Conservation (phyloP, 495 filamentous ascomycete genomes). For the Aspergillus cristatus region DNA sequence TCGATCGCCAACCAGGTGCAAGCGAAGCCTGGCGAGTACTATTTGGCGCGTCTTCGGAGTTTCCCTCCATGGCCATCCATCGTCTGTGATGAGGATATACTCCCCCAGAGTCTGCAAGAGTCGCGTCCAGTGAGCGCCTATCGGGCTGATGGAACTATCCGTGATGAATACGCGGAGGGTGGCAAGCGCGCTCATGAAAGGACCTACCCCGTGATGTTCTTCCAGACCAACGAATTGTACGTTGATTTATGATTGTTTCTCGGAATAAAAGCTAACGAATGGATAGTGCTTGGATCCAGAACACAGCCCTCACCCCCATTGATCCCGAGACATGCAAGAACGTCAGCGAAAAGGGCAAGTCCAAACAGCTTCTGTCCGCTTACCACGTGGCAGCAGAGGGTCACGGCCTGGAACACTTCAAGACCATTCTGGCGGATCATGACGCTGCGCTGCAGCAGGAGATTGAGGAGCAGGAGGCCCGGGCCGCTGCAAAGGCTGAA, state of each 20-base stretch:
- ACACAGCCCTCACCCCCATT: conserved; percentile 65
- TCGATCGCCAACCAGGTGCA: conserved; percentile 65
- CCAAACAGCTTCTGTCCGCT: conserved; percentile 62
- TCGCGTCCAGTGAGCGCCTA: conserved; percentile 73
- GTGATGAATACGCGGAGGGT: conserved; percentile 72
- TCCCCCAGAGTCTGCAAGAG: conserved; percentile 60
- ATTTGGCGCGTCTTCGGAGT: conserved; percentile 78
- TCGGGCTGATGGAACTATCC: conserved; percentile 70
- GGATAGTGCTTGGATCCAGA: conserved; percentile 72
- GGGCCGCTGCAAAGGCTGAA: conserved; percentile 51
- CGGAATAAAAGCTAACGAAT: too few relatives aligned
- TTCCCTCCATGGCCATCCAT: conserved; percentile 87
- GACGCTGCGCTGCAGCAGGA: conserved; percentile 50
- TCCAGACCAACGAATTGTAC: conserved; percentile 92
- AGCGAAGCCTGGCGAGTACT: conserved; percentile 78
- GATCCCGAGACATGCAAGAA: conserved; percentile 58
- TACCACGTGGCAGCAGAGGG: conserved; percentile 64
- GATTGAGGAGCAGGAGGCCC: conserved; percentile 50
- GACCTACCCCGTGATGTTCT: conserved; percentile 88
- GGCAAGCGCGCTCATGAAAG: conserved; percentile 74
- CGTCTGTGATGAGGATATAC: conserved; percentile 85
- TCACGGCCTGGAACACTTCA: conserved; percentile 66
- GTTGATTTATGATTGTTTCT: conserved; percentile 21
- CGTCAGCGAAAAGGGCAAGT: conserved; percentile 58
- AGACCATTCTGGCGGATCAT: conserved; percentile 56